These are phyloP conservation scores for Termitomyces sp. DNA, from an alignment of 768 basidiomycete genomes.

Conservation along the genomic window DNA sequence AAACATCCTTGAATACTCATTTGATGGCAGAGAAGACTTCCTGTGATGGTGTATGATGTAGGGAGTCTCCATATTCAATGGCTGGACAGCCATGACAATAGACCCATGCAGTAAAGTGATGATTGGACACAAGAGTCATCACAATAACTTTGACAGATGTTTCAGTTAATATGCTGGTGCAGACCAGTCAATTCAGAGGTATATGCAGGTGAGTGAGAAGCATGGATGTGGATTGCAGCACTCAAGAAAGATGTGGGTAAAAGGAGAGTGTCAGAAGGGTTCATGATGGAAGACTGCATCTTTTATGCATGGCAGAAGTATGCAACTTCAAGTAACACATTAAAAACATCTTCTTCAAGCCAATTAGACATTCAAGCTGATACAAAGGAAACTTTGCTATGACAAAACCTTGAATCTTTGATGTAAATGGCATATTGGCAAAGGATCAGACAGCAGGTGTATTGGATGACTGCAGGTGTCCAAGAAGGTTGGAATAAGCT, in stretches of 20 bases:
- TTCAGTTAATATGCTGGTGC: not conserved
- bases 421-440: too few relatives aligned
- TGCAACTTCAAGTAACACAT: slow-evolving; percentile 14
- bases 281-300: not conserved
- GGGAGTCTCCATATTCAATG: slow-evolving; percentile 14
- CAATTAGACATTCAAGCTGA: too few relatives aligned
- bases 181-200: not conserved
- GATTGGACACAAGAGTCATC: too few relatives aligned
- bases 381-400: too few relatives aligned
- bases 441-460: too few relatives aligned
- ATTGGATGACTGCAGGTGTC: too few relatives aligned
- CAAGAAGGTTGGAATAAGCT: too few relatives aligned
- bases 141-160: too few relatives aligned
- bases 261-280: not conserved
- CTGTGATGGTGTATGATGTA: not conserved
- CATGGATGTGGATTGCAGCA: not conserved
- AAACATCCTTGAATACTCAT: slow-evolving; percentile 8
- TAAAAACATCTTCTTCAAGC: slow-evolving; percentile 18
- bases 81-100: too few relatives aligned
- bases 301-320: slow-evolving; percentile 9
- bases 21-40: slow-evolving; percentile 9
- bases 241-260: slow-evolving; percentile 11
- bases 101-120: too few relatives aligned
- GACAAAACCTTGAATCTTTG: too few relatives aligned
- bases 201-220: too few relatives aligned